These are phyloP conservation scores for Boechera divaricarpa DNA, from an alignment of 345 rosid species.

Conservation along the genomic window DNA sequence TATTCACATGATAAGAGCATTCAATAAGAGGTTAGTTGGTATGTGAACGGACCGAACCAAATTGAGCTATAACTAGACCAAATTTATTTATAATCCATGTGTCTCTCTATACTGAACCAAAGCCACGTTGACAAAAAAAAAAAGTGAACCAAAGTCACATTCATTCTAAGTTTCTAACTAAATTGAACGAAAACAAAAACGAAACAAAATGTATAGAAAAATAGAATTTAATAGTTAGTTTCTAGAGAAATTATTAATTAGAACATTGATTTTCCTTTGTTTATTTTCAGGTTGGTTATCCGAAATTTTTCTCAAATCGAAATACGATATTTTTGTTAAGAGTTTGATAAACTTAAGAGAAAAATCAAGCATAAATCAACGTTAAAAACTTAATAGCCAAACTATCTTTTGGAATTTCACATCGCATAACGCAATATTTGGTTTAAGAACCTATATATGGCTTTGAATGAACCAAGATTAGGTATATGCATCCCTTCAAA, in stretches of 20 bases:
- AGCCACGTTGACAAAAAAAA: not conserved
- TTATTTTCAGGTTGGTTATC: not conserved
- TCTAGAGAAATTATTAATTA: not conserved
- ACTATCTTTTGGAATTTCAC: not conserved
- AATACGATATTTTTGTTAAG: not conserved
- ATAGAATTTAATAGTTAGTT: not conserved
- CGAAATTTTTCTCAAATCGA: not conserved
- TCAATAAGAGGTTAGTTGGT: not conserved
- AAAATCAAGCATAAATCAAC: not conserved
- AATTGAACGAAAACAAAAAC: not conserved
- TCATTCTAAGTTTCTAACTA: not conserved
- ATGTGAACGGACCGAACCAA: not conserved
- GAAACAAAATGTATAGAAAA: not conserved
- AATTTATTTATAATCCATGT: not conserved
- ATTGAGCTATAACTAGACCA: not conserved
- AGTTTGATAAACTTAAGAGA: not conserved
- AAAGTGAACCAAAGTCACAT: not conserved
- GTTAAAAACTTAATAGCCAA: not conserved
- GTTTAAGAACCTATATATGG: not conserved
- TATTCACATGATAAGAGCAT: constrained; percentile 9
- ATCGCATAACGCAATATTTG: not conserved
- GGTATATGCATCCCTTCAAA: not conserved
- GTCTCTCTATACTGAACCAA: not conserved
- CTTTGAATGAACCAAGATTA: constrained; percentile 2
- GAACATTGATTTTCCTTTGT: not conserved